These are phyloP conservation scores for Cyphellophora attinorum DNA, from an alignment of 2,329 filamentous ascomycete genomes.

Conservation along the genomic window DNA sequence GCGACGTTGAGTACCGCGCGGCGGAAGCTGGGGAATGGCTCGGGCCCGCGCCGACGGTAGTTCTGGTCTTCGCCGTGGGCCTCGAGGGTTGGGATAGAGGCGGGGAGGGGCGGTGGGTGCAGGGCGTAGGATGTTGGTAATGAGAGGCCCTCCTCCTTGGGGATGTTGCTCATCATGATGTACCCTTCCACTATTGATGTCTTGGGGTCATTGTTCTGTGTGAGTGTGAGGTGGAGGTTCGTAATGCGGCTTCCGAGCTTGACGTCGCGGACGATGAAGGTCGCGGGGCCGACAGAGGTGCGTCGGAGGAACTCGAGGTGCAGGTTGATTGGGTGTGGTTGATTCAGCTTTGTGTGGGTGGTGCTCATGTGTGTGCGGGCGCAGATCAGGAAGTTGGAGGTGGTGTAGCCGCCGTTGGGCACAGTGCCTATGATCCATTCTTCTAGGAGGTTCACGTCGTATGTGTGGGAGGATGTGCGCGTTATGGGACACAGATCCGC, in stretches of 20 bases:
- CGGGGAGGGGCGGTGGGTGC: constrained; percentile 27
- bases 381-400: constrained; percentile 51
- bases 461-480: constrained; percentile 42
- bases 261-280: constrained; percentile 50
- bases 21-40: constrained; percentile 29
- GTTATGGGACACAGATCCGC: constrained; percentile 16
- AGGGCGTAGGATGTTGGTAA: constrained; percentile 47
- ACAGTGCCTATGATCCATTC: constrained; percentile 61
- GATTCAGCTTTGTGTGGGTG: constrained; percentile 36
- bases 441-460: constrained; percentile 44
- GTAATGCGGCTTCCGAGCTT: constrained; percentile 57
- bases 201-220: constrained; percentile 28
- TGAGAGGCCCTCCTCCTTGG: constrained; percentile 47
- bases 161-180: constrained; percentile 55
- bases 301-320: constrained; percentile 58
- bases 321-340: constrained; percentile 54
- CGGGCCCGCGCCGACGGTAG: constrained; percentile 33
- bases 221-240: constrained; percentile 52
- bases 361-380: constrained; percentile 48
- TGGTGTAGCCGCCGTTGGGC: constrained; percentile 62
- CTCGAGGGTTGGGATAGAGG: constrained; percentile 14
- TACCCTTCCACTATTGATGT: constrained; percentile 44
- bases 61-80: constrained; percentile 29
- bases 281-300: constrained; percentile 48
- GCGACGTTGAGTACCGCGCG: constrained; percentile 43